These are phyloP conservation scores for Platanthera guangdongensis DNA, from an alignment of 106 monocot genomes.

Conservation along the genomic window DNA sequence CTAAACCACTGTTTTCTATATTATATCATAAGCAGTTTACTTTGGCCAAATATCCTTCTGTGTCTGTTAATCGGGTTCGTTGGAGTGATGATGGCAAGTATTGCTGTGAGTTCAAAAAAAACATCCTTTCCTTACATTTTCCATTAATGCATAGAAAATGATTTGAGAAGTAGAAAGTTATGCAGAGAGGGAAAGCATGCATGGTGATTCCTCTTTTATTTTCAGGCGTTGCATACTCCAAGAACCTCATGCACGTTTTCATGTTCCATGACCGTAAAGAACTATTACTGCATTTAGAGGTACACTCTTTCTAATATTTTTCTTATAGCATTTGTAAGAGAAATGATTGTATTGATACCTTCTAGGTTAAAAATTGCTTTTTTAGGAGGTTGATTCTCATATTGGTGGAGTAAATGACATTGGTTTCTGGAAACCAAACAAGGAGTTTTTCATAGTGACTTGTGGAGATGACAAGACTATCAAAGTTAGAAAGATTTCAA, in stretches of 20 bases:
- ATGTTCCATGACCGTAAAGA: constrained; percentile 24
- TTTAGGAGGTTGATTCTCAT: constrained; percentile 63
- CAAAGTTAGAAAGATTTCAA: constrained; percentile 8
- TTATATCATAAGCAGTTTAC: too few species aligned
- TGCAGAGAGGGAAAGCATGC: too few species aligned
- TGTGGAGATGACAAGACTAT: too few species aligned
- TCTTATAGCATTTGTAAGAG: not conserved
- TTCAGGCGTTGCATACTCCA: constrained; percentile 29
- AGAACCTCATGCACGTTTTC: constrained; percentile 47
- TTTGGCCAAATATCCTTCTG: too few species aligned
- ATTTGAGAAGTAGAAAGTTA: too few species aligned
- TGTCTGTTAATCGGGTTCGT: too few species aligned
- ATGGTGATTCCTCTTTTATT: not conserved
- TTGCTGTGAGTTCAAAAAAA: too few species aligned
- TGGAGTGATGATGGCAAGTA: too few species aligned
- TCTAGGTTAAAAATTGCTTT: constrained; percentile 6
- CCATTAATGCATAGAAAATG: too few species aligned
- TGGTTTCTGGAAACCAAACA: constrained; percentile 10
- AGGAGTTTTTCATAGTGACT: too few species aligned
- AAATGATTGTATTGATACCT: not conserved
- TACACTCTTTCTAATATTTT: not conserved
- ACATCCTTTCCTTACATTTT: too few species aligned
- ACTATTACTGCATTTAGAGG: constrained; percentile 30
- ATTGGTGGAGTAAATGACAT: constrained; percentile 74
- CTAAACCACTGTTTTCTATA: too few species aligned